Percentiles rank a stretch among this genome's conserved stretches.
Conservation (phyloP, 257 asterid species). For the Solanum tacnaense region DNA sequence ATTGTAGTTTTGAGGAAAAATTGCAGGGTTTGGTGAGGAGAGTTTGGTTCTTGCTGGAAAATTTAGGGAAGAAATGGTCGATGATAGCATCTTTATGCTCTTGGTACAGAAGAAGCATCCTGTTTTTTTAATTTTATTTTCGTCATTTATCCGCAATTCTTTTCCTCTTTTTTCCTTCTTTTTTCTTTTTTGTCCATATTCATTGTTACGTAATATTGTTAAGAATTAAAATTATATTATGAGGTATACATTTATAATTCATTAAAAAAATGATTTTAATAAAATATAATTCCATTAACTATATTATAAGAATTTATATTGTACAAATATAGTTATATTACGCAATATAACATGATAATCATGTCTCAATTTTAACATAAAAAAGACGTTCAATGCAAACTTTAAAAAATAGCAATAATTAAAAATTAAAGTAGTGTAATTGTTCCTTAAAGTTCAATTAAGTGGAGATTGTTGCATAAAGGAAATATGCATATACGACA, state of each 20-base stretch:
- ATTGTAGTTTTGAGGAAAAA: slow-evolving; percentile 14
- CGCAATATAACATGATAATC: background rate
- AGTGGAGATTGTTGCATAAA: background rate
- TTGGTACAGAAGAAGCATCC: background rate
- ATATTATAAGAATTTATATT: too few species aligned
- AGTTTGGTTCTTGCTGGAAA: slow-evolving; percentile 19
- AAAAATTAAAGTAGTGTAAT: background rate
- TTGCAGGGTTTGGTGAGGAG: slow-evolving; percentile 13
- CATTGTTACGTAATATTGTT: too few species aligned
- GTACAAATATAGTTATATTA: too few species aligned
- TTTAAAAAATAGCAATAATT: too few species aligned
- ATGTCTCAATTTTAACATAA: background rate
- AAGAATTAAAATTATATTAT: too few species aligned
- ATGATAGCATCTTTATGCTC: slow-evolving; percentile 35
- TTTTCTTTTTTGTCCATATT: too few species aligned
- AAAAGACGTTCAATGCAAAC: background rate
- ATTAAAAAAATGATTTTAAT: too few species aligned
- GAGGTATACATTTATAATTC: too few species aligned
- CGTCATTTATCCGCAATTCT: background rate
- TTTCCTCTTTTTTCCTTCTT: too few species aligned
- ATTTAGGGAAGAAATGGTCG: slow-evolving; percentile 13
- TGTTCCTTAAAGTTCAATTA: background rate
- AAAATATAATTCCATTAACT: too few species aligned
- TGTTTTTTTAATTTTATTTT: too few species aligned
- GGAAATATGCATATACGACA: too few species aligned